Evolutionary conservation across 768 basidiomycete genomes (phyloP).

Genomic region (Phylloporus sp.): DNA sequence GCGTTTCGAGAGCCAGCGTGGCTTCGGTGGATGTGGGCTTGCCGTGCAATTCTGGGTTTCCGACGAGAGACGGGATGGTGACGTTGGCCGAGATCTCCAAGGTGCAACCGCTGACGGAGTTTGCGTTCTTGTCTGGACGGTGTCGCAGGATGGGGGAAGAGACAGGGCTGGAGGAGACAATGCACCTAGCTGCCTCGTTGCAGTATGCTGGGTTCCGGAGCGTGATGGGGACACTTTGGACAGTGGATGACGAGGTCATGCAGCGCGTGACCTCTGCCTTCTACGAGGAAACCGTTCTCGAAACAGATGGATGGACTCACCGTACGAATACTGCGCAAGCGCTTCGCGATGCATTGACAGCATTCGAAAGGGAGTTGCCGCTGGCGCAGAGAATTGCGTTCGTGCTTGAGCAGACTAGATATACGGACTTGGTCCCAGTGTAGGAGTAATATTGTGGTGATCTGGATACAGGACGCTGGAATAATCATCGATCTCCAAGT

Average conservation of each 20-base stretch:
- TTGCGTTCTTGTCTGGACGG: slow-evolving; percentile 35
- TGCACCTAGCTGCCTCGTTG: slow-evolving; percentile 34
- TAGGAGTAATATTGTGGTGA: too few relatives aligned
- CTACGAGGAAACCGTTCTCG: slow-evolving; percentile 18
- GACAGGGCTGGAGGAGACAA: slow-evolving; percentile 25
- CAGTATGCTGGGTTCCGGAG: slow-evolving; percentile 31
- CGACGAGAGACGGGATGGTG: slow-evolving; percentile 20
- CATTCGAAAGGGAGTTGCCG: slow-evolving; percentile 47
- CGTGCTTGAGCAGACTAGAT: slow-evolving; percentile 16
- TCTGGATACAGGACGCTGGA: slow-evolving; percentile 3
- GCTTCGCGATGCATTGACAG: slow-evolving; percentile 48
- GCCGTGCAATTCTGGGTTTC: slow-evolving; percentile 29
- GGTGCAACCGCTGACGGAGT: slow-evolving; percentile 24
- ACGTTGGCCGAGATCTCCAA: slow-evolving; percentile 26
- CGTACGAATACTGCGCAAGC: slow-evolving; percentile 16
- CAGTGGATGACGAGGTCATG: slow-evolving; percentile 28
- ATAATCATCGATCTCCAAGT: slow-evolving; percentile 70
- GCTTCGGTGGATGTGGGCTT: slow-evolving; percentile 26
- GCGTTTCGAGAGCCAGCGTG: slow-evolving; percentile 25
- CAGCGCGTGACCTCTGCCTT: slow-evolving; percentile 30
- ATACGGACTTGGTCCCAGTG: too few relatives aligned
- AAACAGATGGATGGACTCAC: too few relatives aligned
- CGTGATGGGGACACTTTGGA: slow-evolving; percentile 35
- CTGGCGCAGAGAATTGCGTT: slow-evolving; percentile 26
- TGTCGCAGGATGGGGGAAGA: slow-evolving; percentile 19